A percentile compares a stretch with the other conserved stretches of the same genome.
Evolutionary conservation across 1,139 yeast species (phyloP).

Genomic region (Kodamaea plutei): DNA sequence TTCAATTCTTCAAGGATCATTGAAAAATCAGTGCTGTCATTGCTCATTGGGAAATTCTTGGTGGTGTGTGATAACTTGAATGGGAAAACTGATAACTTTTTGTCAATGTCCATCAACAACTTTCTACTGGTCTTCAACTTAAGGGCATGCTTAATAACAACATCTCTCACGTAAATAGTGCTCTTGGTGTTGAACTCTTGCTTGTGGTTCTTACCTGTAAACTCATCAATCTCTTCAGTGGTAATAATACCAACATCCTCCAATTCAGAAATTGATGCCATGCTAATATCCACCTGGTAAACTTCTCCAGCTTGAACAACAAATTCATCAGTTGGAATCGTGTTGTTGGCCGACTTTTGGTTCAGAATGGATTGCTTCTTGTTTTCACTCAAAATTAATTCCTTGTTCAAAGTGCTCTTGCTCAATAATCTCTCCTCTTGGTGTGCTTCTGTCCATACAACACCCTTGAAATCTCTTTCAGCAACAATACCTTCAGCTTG

Average conservation of each 20-base stretch:
- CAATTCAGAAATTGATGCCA: constrained; percentile 62
- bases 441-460: constrained; percentile 82
- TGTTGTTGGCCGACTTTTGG: constrained; percentile 37
- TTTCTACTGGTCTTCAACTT: constrained; percentile 73
- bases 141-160: constrained; percentile 71
- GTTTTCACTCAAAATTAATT: constrained; percentile 29
- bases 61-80: constrained; percentile 74
- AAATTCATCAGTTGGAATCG: constrained; percentile 72
- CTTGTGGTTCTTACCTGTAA: constrained; percentile 57
- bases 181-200: constrained; percentile 56
- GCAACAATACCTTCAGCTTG: constrained; percentile 90
- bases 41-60: constrained; percentile 52
- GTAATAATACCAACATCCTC: constrained; percentile 63
- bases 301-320: constrained; percentile 77
- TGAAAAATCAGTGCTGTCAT: constrained; percentile 26
- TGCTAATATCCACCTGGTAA: constrained; percentile 74
- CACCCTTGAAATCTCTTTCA: constrained; percentile 89
- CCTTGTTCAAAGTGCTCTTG: constrained; percentile 36
- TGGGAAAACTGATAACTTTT: constrained; percentile 79
- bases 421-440: constrained; percentile 62
- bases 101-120: constrained; percentile 67
- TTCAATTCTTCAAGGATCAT: constrained; percentile 40
- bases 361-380: constrained; percentile 14
- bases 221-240: constrained; percentile 60
- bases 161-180: constrained; percentile 80